Percentiles rank a stretch among this genome's conserved stretches.
Conservation (phyloP, 176 grass and related monocot species). For the Aegilops tauschii region DNA sequence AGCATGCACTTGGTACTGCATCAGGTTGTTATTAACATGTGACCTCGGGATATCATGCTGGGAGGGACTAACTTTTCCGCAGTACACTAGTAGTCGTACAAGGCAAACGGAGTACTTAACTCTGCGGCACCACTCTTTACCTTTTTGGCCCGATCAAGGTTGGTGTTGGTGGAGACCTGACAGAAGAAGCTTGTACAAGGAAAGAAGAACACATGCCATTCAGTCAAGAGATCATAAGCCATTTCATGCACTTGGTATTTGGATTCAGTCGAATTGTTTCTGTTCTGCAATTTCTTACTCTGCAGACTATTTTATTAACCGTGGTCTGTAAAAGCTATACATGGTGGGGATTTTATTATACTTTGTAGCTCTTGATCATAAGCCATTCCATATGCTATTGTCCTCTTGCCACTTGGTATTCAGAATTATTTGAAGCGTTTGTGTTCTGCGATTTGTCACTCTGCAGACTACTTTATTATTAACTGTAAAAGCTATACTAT, state of each 20-base stretch:
- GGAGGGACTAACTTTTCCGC: not conserved
- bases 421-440: too few relatives aligned
- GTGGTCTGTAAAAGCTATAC: not conserved
- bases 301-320: not conserved
- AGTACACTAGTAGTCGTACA: not conserved
- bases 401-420: too few relatives aligned
- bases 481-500: not conserved
- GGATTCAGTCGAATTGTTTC: not conserved
- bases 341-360: not conserved
- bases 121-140: not conserved
- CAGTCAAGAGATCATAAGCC: not conserved
- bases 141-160: slow-evolving; percentile 1
- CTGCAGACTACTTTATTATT: too few relatives aligned
- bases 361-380: too few relatives aligned
- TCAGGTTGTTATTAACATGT: slow-evolving; percentile 12
- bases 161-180: not conserved
- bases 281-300: not conserved
- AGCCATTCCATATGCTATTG: too few relatives aligned
- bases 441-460: too few relatives aligned
- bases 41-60: not conserved
- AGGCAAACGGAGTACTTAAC: not conserved
- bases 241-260: not conserved
- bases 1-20: not conserved
- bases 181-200: not conserved
- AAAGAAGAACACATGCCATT: not conserved